Conservation (phyloP, 2,329 filamentous ascomycete species). For the Drechslera avenae region DNA sequence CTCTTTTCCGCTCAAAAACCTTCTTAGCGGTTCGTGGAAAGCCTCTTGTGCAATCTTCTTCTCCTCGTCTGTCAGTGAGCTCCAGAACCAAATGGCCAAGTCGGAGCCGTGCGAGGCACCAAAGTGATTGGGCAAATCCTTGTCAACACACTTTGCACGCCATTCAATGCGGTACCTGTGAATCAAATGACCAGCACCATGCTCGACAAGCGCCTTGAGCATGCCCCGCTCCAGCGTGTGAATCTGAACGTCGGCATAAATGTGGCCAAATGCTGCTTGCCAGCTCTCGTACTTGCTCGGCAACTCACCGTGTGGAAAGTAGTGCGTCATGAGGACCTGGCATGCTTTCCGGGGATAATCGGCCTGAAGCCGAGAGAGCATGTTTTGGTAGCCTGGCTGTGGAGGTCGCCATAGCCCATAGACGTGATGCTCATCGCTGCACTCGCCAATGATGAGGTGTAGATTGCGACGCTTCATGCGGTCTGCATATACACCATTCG, state of each 20-base stretch:
- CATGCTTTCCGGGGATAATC: slow-evolving; percentile 58
- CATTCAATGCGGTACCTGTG: slow-evolving; percentile 62
- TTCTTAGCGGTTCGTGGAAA: slow-evolving; percentile 48
- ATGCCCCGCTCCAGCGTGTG: slow-evolving; percentile 60
- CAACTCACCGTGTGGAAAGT: slow-evolving; percentile 51
- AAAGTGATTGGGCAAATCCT: slow-evolving; percentile 52
- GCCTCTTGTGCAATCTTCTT: slow-evolving; percentile 48
- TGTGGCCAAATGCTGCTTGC: slow-evolving; percentile 58
- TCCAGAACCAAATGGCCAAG: slow-evolving; percentile 61
- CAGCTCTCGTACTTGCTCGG: slow-evolving; percentile 53
- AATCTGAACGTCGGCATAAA: slow-evolving; percentile 64
- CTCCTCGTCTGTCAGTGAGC: slow-evolving; percentile 50
- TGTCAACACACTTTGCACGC: slow-evolving; percentile 55
- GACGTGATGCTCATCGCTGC: slow-evolving; percentile 58
- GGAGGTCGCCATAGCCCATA: slow-evolving; percentile 60
- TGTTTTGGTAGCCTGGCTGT: slow-evolving; percentile 45
- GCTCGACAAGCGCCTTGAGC: slow-evolving; percentile 51
- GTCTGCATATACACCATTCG: slow-evolving; percentile 55
- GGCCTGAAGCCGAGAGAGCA: slow-evolving; percentile 56
- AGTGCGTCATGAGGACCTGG: slow-evolving; percentile 51
- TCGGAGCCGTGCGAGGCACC: slow-evolving; percentile 62
- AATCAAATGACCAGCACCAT: slow-evolving; percentile 53
- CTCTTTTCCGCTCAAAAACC: slow-evolving; percentile 51
- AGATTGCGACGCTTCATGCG: slow-evolving; percentile 53
- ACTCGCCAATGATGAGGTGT: slow-evolving; percentile 61